phyloP scores from a whole-genome alignment of 192 early-diverging fungal species.

The Backusella psychrophila region DNA sequence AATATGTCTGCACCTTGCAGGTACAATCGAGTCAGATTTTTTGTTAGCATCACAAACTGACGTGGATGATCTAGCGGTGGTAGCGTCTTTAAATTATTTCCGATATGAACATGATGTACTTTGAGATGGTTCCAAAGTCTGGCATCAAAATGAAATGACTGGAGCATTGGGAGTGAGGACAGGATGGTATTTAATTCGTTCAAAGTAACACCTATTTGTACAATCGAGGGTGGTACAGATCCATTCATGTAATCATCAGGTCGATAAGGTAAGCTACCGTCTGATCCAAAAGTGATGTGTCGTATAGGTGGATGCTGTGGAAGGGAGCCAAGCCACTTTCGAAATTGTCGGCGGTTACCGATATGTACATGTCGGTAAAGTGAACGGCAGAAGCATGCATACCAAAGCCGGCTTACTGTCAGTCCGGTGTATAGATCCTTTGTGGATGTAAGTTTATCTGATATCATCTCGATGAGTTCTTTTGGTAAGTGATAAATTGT shows the following conservation, averaged over 20 bases:
- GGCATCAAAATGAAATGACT: slow-evolving; percentile 2
- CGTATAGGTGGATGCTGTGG: background rate
- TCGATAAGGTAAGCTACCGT: background rate
- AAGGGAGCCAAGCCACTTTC: background rate
- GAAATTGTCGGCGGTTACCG: background rate
- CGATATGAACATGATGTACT: background rate
- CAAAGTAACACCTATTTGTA: background rate
- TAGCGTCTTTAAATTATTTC: background rate
- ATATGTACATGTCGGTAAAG: background rate
- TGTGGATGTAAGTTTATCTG: background rate
- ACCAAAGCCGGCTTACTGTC: background rate
- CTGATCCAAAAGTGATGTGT: background rate
- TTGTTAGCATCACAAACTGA: background rate
- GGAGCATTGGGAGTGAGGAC: background rate
- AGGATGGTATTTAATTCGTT: background rate
- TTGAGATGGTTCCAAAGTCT: background rate
- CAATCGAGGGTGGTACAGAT: background rate
- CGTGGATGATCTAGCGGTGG: slow-evolving; percentile 1
- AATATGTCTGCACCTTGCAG: background rate
- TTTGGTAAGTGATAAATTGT: background rate
- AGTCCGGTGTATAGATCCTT: background rate
- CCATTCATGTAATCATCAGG: slow-evolving; percentile 1
- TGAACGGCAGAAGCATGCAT: background rate
- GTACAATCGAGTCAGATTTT: background rate
- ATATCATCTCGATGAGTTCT: background rate